Percentiles rank a stretch among this genome's conserved stretches.
Evolutionary conservation across 2,329 filamentous ascomycete genomes (phyloP).

Genomic region (Aspergillus phoenicis): DNA sequence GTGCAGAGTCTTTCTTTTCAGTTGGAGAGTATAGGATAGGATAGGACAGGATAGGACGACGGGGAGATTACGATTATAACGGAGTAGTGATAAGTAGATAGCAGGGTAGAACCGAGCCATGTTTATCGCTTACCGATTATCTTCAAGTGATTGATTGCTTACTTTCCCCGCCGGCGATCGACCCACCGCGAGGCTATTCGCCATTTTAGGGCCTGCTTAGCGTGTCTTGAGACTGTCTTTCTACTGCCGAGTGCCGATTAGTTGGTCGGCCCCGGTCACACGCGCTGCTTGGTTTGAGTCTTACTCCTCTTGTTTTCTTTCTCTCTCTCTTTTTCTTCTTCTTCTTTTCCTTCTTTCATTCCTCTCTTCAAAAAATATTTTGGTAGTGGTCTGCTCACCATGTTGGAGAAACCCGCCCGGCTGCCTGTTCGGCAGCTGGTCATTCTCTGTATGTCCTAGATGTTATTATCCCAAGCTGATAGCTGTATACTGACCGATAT

Average conservation of each 20-base stretch:
- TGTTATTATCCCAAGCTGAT: background rate
- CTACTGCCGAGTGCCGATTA: background rate
- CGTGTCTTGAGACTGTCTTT: background rate
- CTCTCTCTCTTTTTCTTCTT: background rate
- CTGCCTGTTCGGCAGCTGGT: slow-evolving; percentile 75
- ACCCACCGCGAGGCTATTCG: background rate
- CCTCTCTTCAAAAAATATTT: slow-evolving; percentile 8
- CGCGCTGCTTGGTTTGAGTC: background rate
- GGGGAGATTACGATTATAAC: background rate
- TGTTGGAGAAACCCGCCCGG: slow-evolving; percentile 50
- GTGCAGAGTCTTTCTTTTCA: background rate
- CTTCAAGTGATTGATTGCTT: too few species aligned
- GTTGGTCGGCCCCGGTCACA: background rate
- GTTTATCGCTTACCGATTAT: too few species aligned
- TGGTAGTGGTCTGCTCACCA: slow-evolving; percentile 1
- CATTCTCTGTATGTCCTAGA: slow-evolving; percentile 66
- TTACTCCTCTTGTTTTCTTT: slow-evolving; percentile 1
- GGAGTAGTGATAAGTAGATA: background rate
- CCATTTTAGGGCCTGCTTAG: background rate
- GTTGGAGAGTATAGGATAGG: background rate
- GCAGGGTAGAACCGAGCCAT: background rate
- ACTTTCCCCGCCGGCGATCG: background rate
- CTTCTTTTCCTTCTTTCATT: slow-evolving; percentile 5
- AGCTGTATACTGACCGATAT: slow-evolving; percentile 15
- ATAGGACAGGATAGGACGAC: background rate